Base-by-base conservation (phyloP, 2,329 filamentous ascomycete genomes). In the Fusarium cyanostomum region DNA sequence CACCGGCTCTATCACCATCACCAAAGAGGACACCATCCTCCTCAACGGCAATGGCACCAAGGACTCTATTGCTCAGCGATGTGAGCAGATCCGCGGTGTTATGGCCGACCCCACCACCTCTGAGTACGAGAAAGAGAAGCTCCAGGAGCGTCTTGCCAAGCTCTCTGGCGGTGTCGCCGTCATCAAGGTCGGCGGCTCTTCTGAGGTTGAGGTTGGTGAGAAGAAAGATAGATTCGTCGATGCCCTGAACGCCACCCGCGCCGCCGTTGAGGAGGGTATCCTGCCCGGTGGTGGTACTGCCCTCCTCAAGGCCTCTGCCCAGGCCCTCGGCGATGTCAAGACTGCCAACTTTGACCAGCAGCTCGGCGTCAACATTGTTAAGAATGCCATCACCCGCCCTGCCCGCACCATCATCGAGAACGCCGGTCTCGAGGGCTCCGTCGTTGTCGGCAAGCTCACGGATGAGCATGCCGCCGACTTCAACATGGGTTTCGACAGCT, bases 161-260 rank as follows among this genome's bases (percentile, higher is more conserved):
- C 92, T 99, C 70, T 98, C 95, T 70, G 95, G 95, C 67, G 95
- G 95, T 86, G 95, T 99, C 73, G 95, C 95, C 72, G 95, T 99
- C 81, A 98, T 99, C 87, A 97, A 96, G 88, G 95, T 99, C 66
- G 95, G 95, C 73, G 95, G 95, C 79, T 87, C 94, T 66, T 98
- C 94, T 66, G 95, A 99, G 83, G 94, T 99, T 68, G 95, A 99
- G 86, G 95, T 99, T 56, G 91, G 94, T 71, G 95, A 99, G 89
- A 99, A 99, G 92, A 99, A 99, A 89, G 95, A 99, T 80, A 92
- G 95, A 78, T 97, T 98, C 73, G 95, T 99, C 64, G 95, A 99
- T 81, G 95, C 95, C 59, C 85, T 99, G 63, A 99, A 99, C 81
- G 95, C 95, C 71, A 99, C 95, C 68, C 94, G 95, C 73, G 95